Conservation (phyloP, 768 basidiomycete genomes). For the Mycena capillaripes region DNA sequence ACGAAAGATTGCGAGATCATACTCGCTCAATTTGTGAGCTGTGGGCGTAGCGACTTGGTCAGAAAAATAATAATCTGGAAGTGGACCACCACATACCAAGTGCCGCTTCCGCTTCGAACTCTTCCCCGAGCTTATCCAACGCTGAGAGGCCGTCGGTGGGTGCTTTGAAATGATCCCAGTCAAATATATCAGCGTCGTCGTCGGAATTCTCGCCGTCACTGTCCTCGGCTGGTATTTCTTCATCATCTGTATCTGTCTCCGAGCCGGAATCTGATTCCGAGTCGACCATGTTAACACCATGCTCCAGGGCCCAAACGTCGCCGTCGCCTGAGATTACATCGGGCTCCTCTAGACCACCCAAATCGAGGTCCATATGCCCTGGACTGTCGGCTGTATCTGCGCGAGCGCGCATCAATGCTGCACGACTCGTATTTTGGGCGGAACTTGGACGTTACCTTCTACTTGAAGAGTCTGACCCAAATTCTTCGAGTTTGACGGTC, state of each 20-base stretch:
- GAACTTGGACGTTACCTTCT: too few species aligned
- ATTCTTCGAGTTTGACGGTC: too few species aligned
- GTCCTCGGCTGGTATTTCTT: not conserved
- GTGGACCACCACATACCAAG: not conserved
- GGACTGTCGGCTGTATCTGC: too few species aligned
- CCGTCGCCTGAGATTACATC: too few species aligned
- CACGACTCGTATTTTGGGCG: too few species aligned
- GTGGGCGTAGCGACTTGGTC: conserved; percentile 7
- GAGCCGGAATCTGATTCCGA: not conserved
- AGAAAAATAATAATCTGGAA: not conserved
- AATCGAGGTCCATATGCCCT: too few species aligned
- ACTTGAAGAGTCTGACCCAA: too few species aligned
- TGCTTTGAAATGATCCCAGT: not conserved
- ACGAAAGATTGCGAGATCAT: conserved; percentile 39
- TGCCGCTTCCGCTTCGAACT: conserved; percentile 5
- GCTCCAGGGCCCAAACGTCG: too few species aligned
- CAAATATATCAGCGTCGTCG: conserved; percentile 3
- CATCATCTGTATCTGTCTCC: not conserved
- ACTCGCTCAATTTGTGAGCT: conserved; percentile 36
- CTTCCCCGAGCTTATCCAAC: not conserved
- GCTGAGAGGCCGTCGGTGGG: not conserved
- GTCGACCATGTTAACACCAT: not conserved
- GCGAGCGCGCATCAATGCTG: too few species aligned
- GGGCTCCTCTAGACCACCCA: too few species aligned
- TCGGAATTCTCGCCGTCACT: conserved; percentile 1